Evolutionary conservation across 75 land plant genomes (phyloP), one percentile per base, ranked within the genome.

Genomic region (Picea glauca): DNA sequence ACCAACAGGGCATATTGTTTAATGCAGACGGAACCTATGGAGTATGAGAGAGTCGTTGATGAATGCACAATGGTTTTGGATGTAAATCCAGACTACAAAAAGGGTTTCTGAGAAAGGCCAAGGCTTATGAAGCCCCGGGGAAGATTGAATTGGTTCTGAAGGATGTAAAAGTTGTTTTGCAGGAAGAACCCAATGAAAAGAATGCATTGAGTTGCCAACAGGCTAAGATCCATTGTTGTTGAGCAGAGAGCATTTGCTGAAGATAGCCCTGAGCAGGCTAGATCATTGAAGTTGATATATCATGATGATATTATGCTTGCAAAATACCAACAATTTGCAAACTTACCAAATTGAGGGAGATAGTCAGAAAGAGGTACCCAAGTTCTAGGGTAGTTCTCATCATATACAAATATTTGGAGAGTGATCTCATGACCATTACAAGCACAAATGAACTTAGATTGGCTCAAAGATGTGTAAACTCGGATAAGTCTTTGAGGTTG

Each of bases 241-340:
- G 79, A 76, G 62, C 77, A 78, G 70, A 76, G 81, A 50, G n/a
- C n/a, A n/a, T n/a, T n/a, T n/a, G n/a, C n/a, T n/a, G 46, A 13
- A 31, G 73, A 3, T 15, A 1, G 2, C 4, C 15, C 4, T 60
- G 5, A 78, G 50, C 78, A 78, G n/a, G 18, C 66, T n/a, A 84
- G 76, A 77, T 35, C 77, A 20, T 83, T 89, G 78, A 92, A 92
- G 78, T 72, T 92, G 64, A 80, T 87, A 38, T 80, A 78, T 78
- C 85, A 83, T 26, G 91, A 89, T 31, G 94, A 92, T 78, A 92
- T 92, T 81, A 87, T 91, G 74, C 86, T 81, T 76, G 92, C 94
- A 4, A 90, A 62, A 66, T 90, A 15, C 92, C 94, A 0, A 23
- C 33, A 13, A 81, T 78, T 80, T 90, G 88, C 62, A 78, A 72